A percentile compares a stretch with the other conserved stretches of the same genome.
Evolutionary conservation across 1,139 yeast species (phyloP).

Genomic region (Taiozyma sp.): DNA sequence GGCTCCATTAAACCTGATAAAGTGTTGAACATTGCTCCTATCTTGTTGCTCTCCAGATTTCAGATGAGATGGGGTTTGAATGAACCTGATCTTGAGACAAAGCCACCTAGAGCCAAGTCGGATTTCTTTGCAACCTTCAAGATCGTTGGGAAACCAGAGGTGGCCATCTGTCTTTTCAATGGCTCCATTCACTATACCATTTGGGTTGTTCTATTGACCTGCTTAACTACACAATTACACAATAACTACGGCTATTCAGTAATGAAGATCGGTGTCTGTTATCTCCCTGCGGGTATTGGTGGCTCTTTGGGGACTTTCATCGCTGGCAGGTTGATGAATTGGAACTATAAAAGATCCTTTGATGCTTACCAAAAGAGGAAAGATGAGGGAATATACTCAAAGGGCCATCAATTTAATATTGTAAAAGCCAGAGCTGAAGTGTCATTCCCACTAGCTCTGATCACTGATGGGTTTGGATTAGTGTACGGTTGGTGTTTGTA

Average conservation of each 20-base stretch:
- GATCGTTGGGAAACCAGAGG: conserved; percentile 34
- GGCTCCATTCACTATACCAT: conserved; percentile 58
- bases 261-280: conserved; percentile 59
- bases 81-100: conserved; percentile 27
- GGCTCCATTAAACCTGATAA: conserved; percentile 46
- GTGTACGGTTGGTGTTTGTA: conserved; percentile 70
- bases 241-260: conserved; percentile 44
- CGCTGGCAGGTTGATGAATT: conserved; percentile 45
- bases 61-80: conserved; percentile 25
- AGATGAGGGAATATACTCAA: conserved; percentile 22
- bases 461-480: conserved; percentile 38
- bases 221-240: conserved; percentile 52
- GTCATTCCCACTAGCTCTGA: conserved; percentile 31
- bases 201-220: conserved; percentile 69
- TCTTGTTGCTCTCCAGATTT: conserved; percentile 25
- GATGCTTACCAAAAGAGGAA: conserved; percentile 20
- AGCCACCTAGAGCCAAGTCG: conserved; percentile 26
- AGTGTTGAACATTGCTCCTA: conserved; percentile 40
- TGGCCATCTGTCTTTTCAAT: conserved; percentile 39
- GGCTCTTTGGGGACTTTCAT: conserved; percentile 45
- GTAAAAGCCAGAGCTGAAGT: conserved; percentile 44
- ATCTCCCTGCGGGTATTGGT: conserved; percentile 57
- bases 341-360: conserved; percentile 32
- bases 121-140: conserved; percentile 42
- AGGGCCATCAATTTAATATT: conserved; percentile 34